phyloP scores from a whole-genome alignment of 805 yeast genomes.

The Ascoidea rubescens region DNA sequence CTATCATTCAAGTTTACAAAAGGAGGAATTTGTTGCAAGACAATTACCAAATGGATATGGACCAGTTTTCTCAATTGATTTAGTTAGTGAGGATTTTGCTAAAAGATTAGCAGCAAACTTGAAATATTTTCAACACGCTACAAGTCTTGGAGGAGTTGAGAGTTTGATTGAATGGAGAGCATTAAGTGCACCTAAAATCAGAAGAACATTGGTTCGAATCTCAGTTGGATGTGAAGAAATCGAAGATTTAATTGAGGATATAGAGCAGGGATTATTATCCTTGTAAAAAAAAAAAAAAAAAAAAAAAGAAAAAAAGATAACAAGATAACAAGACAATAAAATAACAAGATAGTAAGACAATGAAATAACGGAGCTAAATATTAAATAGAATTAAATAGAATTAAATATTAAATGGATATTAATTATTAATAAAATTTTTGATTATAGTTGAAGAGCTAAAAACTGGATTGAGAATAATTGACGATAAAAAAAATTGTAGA shows the following conservation, averaged over 20 bases:
- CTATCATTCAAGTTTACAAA: conserved; percentile 67
- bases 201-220: conserved; percentile 49
- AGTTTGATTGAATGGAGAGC: conserved; percentile 87
- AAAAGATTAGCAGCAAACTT: conserved; percentile 48
- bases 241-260: conserved; percentile 64
- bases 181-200: conserved; percentile 45
- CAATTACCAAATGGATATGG: conserved; percentile 54
- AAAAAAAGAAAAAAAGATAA: too few relatives aligned
- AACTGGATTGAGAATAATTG: conserved; percentile 7
- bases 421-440: conserved; percentile 4
- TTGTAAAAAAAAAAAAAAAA: not conserved
- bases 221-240: conserved; percentile 73
- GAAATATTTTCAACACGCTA: conserved; percentile 74
- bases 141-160: conserved; percentile 88
- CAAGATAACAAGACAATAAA: too few relatives aligned
- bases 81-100: conserved; percentile 40
- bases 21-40: conserved; percentile 45
- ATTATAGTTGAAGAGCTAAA: conserved; percentile 6
- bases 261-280: conserved; percentile 38
- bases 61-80: conserved; percentile 67
- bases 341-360: too few relatives aligned
- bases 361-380: too few relatives aligned
- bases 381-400: too few relatives aligned
- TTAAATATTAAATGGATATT: too few relatives aligned
- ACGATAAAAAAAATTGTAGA: conserved; percentile 7